These are phyloP conservation scores for Leonotis leonurus DNA, from an alignment of 257 asterid genomes.

Conservation along the genomic window DNA sequence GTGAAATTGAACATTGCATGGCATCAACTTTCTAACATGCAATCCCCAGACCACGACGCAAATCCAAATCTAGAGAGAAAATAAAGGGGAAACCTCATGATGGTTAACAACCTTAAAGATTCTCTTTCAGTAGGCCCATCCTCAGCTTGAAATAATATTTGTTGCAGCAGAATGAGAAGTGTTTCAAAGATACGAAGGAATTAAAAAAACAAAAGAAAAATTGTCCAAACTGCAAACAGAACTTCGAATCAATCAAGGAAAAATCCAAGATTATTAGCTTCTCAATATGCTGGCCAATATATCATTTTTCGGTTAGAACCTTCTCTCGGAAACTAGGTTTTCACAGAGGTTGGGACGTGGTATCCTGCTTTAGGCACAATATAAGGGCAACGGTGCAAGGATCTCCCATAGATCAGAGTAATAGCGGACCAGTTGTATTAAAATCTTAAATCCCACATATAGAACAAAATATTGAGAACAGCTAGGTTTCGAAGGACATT, in stretches of 20 bases:
- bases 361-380: background rate
- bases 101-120: slow-evolving; percentile 20
- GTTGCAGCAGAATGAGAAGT: background rate
- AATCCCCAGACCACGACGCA: slow-evolving; percentile 26
- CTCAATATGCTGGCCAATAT: background rate
- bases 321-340: background rate
- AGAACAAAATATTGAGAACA: background rate
- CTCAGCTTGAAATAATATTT: background rate
- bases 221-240: background rate
- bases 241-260: background rate
- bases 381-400: background rate
- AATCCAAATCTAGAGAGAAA: slow-evolving; percentile 34
- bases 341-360: background rate
- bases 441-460: background rate
- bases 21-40: slow-evolving; percentile 45
- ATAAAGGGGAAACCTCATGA: slow-evolving; percentile 35
- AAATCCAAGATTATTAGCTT: background rate
- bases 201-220: background rate
- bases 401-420: background rate
- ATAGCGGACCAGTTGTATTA: background rate
- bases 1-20: slow-evolving; percentile 40
- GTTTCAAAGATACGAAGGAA: background rate
- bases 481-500: background rate
- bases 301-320: background rate
- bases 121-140: slow-evolving; percentile 24